phyloP scores from a whole-genome alignment of 352 stramenopile genomes.

The Phytopythium mirpurense region DNA sequence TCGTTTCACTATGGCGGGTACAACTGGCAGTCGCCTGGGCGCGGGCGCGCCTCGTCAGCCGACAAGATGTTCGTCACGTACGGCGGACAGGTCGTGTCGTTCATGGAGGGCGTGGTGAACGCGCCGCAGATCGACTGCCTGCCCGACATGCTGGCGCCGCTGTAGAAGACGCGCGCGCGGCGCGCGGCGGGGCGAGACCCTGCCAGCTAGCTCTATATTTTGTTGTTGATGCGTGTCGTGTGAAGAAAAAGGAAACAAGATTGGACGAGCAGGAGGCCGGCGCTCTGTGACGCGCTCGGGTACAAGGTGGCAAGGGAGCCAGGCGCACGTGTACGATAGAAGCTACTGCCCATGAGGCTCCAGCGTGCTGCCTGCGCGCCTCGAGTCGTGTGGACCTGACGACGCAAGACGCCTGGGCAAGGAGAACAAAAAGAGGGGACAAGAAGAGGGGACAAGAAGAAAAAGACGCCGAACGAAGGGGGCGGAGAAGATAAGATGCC shows the following conservation, averaged over 20 bases:
- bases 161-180: too few relatives aligned
- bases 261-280: not conserved
- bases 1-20: conserved; percentile 13
- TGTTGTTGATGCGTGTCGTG: not conserved
- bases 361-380: too few relatives aligned
- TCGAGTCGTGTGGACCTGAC: too few relatives aligned
- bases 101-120: conserved; percentile 83
- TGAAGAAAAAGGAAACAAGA: not conserved
- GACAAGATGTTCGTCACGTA: conserved; percentile 82
- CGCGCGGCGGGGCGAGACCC: not conserved
- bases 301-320: too few relatives aligned
- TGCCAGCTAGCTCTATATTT: not conserved
- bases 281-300: too few relatives aligned
- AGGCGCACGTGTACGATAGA: conserved; percentile 1
- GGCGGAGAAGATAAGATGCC: not conserved
- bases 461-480: not conserved
- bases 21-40: conserved; percentile 1
- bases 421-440: too few relatives aligned
- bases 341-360: too few relatives aligned
- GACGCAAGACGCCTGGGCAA: not conserved
- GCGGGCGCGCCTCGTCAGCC: conserved; percentile 19
- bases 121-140: conserved; percentile 49
- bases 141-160: conserved; percentile 19
- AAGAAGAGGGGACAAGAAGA: not conserved
- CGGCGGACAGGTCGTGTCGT: conserved; percentile 71